Base-by-base conservation (phyloP, 257 asterid species). In the Buddleja alternifolia region DNA sequence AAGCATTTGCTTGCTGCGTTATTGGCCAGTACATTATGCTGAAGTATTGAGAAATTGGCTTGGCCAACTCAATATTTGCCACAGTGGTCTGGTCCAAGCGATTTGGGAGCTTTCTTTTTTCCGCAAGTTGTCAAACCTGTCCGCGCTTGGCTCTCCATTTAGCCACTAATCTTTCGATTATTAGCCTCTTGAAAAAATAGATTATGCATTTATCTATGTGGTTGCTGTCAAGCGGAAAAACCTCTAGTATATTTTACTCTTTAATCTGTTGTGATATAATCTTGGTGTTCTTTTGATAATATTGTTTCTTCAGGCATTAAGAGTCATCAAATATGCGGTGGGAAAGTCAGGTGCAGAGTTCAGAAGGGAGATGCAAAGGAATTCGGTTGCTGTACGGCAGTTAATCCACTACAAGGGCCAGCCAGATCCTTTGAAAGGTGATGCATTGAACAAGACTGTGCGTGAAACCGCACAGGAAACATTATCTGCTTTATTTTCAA, bases 401-500 rank as follows among this genome's bases (percentile, higher is more conserved):
- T 77, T 94, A 71, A 89, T 90, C 75, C 99, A 90, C 87, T 90
- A 94, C 81, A 90, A 82, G 78, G 99, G 99, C 69, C 89, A 81
- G 64, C 91, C 96, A 4, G 96, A 93, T 85, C 96, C 96, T 70
- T 70, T 94, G 74, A 94, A 94, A 79, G 99, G 95, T 23, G 99
- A 94, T 73, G 83, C 99, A 50, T 77, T 88, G 73, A 94, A 94
- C 82, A 90, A 89, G 87, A 90, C 96, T 69, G 97, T 94, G 55
- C 96, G 99, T 29, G 99, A 90, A 77, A 90, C 91, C 36, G 97
- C 99, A 17, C 97, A 94, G 84, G 99, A 94, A 80, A 77, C 99
- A 25, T 79, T 94, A 41, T 87, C 97, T 76, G 85, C 90, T 73
- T 72, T 94, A 75, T 94, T 90, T 77, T 82, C 93, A 29, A 74